Evolutionary conservation across 176 grass and related monocot species (phyloP), one percentile per base, ranked within the genome.

Genomic region (Oryza nivara): DNA sequence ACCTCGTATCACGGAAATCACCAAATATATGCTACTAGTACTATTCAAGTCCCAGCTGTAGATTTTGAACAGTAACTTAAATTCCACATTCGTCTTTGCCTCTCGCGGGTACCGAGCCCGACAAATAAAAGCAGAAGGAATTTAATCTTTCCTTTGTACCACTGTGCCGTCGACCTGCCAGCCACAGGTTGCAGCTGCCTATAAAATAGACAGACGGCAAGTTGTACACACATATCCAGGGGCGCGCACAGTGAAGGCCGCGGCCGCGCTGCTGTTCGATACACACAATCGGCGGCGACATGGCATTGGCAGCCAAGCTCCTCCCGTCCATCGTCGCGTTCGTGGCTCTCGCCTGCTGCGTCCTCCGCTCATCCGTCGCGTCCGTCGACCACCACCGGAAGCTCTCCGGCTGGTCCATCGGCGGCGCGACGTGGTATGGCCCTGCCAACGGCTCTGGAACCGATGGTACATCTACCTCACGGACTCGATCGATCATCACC

Each of bases 351-450:
- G 70, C 67, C 34, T 73, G 73, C 34, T 68, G 68, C 22, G 67
- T 85, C 34, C 28, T 85, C 20, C 58, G 23, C 25, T 67, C 36
- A 38, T 38, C 80, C 40, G 58, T 74, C 81, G 76, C 87, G 16
- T 51, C 88, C 45, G 75, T 82, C 78, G 82, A 80, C 70, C 15
- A 89, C 84, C 84, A 81, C 82, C 89, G 92, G 30, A 94, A 88
- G 92, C 81, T 92, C 81, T 81, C 88, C 65, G 70, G 38, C 41
- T 94, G 87, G 89, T 82, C 83, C 68, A 12, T 6, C 46, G 94
- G 76, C 60, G 92, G 85, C 76, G 92, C 90, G 10, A 97, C 94
- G n/a, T 97, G 94, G 94, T 97, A 97, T 40, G 94, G 90, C 15
- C 17, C 73, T 1, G 51, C 90, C 25, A 64, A 48, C 41, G 90